Percentiles rank a stretch among this genome's conserved stretches.
These are phyloP conservation scores for Triticum monococcum DNA, from an alignment of 176 grass and related monocot species.

Conservation along the genomic window DNA sequence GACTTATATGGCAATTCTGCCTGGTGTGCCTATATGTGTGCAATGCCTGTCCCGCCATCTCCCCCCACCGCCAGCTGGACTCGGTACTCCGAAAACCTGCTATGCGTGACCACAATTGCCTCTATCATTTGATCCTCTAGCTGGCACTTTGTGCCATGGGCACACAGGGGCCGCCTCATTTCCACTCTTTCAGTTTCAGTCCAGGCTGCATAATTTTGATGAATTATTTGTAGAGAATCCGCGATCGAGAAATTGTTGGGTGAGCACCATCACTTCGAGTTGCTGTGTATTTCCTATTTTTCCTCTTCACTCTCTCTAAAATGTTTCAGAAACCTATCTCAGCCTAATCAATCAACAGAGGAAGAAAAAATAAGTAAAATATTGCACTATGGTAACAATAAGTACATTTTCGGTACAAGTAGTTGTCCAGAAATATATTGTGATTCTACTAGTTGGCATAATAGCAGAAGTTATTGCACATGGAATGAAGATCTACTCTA, in stretches of 20 bases:
- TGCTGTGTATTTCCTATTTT: neutral
- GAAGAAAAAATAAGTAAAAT: neutral
- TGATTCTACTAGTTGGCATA: neutral
- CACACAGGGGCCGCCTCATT: slow-evolving; percentile 25
- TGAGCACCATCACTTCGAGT: slow-evolving; percentile 12
- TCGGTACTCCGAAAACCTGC: slow-evolving; percentile 52
- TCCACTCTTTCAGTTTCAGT: slow-evolving; percentile 35
- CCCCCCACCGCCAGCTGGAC: slow-evolving; percentile 42
- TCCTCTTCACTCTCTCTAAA: neutral
- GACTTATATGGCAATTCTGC: slow-evolving; percentile 49
- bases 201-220: slow-evolving; percentile 26
- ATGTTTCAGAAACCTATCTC: neutral
- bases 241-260: neutral
- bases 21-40: slow-evolving; percentile 22
- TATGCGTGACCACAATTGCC: slow-evolving; percentile 40
- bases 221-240: slow-evolving; percentile 3
- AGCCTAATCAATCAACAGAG: neutral
- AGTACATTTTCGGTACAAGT: slow-evolving; percentile 5
- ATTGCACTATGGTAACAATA: neutral
- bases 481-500: slow-evolving; percentile 11
- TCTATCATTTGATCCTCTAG: slow-evolving; percentile 47
- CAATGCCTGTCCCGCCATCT: slow-evolving; percentile 28
- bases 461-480: slow-evolving; percentile 24
- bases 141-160: slow-evolving; percentile 43
- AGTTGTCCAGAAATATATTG: slow-evolving; percentile 23